Evolutionary conservation across 352 stramenopile genomes (phyloP).

Genomic region (Globisporangium camurandrum): DNA sequence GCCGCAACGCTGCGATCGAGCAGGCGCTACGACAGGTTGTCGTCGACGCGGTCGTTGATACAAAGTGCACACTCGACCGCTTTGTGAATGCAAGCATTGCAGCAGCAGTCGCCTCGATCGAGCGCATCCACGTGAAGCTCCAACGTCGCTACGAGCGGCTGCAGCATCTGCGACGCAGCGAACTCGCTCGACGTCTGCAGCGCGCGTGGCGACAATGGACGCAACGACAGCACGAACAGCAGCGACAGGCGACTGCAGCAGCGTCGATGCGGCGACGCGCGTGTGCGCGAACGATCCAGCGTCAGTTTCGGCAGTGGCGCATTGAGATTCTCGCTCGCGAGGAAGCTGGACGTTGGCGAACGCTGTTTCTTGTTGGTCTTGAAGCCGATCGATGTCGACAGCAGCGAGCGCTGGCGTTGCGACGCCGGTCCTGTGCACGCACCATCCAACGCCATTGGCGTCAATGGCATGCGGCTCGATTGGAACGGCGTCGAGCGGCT

Average conservation of each 20-base stretch:
- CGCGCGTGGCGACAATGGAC: conserved; percentile 1
- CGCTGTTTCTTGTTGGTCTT: too few species aligned
- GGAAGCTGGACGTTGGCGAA: too few species aligned
- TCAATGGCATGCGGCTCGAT: neutral
- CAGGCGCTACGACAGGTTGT: conserved; percentile 18
- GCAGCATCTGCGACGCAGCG: conserved; percentile 10
- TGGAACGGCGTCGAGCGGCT: too few species aligned
- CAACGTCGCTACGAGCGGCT: conserved; percentile 9
- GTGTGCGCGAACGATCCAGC: neutral
- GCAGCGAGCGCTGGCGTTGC: neutral
- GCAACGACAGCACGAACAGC: neutral
- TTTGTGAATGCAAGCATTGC: conserved; percentile 10
- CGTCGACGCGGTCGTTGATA: conserved; percentile 25
- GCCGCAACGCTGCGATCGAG: conserved; percentile 15
- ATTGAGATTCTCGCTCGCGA: too few species aligned
- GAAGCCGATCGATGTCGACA: neutral
- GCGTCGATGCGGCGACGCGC: neutral
- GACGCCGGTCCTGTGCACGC: neutral
- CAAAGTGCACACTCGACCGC: conserved; percentile 23
- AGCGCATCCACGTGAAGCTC: conserved; percentile 7
- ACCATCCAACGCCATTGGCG: neutral
- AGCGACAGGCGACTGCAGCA: neutral
- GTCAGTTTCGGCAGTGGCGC: neutral
- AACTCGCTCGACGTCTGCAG: conserved; percentile 19
- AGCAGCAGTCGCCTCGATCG: conserved; percentile 8